Evolutionary conservation across 2,329 filamentous ascomycete species (phyloP).

Genomic region (Aspergillus sp.): DNA sequence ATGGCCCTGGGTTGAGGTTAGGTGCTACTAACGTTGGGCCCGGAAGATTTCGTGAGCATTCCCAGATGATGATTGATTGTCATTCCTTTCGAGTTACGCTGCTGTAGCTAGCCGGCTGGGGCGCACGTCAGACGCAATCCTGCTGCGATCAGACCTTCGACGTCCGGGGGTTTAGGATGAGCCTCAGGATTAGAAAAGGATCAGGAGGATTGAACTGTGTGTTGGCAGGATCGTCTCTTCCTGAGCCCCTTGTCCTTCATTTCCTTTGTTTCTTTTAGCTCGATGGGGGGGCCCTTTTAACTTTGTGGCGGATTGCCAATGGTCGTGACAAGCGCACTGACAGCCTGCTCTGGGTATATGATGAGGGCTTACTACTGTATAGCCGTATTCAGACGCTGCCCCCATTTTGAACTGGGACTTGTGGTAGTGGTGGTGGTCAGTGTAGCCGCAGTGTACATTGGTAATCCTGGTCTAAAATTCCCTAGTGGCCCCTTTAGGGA

Average conservation of each 20-base stretch:
- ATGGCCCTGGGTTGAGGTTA: neutral
- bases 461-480: neutral
- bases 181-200: neutral
- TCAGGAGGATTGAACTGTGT: neutral
- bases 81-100: neutral
- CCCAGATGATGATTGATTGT: neutral
- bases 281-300: neutral
- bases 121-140: constrained; percentile 6
- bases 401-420: neutral
- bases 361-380: neutral
- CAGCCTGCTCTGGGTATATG: neutral
- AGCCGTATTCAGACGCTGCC: neutral
- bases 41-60: neutral
- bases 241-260: neutral
- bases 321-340: neutral
- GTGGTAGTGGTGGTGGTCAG: neutral
- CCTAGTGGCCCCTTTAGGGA: neutral
- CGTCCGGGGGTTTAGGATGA: neutral
- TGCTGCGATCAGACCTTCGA: constrained; percentile 8
- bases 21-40: neutral
- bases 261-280: neutral
- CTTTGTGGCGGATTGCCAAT: neutral
- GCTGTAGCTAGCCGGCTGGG: constrained; percentile 7
- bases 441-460: neutral
- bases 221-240: neutral